Evolutionary conservation across 2,329 filamentous ascomycete species (phyloP), one percentile per base, ranked within the genome.

Genomic region (Sporothrix brunneoviolacea): DNA sequence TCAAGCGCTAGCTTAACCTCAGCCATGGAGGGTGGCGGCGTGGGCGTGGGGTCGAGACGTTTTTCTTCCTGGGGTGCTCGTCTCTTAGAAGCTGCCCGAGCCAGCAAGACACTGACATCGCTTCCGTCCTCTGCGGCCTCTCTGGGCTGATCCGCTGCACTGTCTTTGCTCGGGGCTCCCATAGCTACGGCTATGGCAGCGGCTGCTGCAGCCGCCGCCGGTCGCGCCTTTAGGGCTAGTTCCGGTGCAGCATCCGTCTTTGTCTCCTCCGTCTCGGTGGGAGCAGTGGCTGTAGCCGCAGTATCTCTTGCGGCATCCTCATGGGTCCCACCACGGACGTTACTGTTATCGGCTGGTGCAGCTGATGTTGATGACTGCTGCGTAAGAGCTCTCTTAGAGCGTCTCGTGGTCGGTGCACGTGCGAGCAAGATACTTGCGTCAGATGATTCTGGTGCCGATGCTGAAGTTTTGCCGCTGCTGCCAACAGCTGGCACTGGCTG

Each of bases 1-100:
- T 65, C 60, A 12, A 82, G 66, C 44, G 74, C 70, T 3, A 68
- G 54, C 58, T 75, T 78, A 32, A 75, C 62, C 1, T 64, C 60
- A 28, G 58, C 53, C 39, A 74, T 59, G 55, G 24, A 64, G 16
- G 40, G 10, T 1, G 24, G 40, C 18, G 22, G 40, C 10, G 24
- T 13, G 2, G 12, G 12, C n/a, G 30, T n/a, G n/a, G n/a, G n/a
- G n/a, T 27, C 22, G 15, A 15, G 19, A 30, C 8, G 3, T 18
- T 30, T 21, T 15, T 33, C 37, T 24, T 36, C 40, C 40, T 30
- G 37, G 10, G 36, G 4, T 18, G 35, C 24, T 45, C 35, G 35
- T 19, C 44, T 43, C 33, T 36, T 39, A 12, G 40, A 32, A 2
- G 45, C 41, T 18, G 46, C 41, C 12, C 51, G 48, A 28, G 52